Evolutionary conservation across 2,329 filamentous ascomycete species (phyloP), one percentile per base, ranked within the genome.

Genomic region (Bretziella fagacearum): DNA sequence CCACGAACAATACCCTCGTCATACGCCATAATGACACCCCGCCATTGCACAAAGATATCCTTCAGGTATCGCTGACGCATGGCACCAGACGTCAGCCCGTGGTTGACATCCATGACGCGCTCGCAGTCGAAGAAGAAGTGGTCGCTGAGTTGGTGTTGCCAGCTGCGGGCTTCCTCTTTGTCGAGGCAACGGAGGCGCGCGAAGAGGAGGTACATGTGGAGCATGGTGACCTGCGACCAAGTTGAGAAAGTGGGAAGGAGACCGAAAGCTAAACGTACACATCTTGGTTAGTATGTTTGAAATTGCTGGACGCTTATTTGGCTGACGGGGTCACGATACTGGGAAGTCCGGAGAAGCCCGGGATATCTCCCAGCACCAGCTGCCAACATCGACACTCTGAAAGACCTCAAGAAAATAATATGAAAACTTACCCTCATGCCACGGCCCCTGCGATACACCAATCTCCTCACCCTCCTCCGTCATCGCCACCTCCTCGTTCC

Each of bases 181-280:
- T 84, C 79, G 55, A 95, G 75, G 61, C 79, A 79, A 53, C 91
- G 82, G 55, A 95, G 68, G 48, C 87, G 81, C 40, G 84, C 81
- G 47, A 84, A 82, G 51, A 96, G 64, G 50, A 95, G 73, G 68
- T 94, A 96, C 73, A 98, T 82, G 68, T 98, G 89, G 50, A 98
- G 73, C 71, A 94, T 93, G 29, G 87, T 91, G 37, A 96, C 80
- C 63, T 96, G 87, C 17, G 86, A 84, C 91, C 91, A 98, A 48
- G 84, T 89, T 59, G 80, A 87, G 63, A 98, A 98, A 0, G 86
- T 96, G 1, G 86, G 84, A 26, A 74, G 70, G 15, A 98, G 74
- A 22, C 74, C 74, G 53, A 94, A 75, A 44, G 79, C 84, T 93
- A n/a, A 25, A 46, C 7, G 26, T 10, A 30, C 32, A 41, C 18